Percentiles rank a stretch among this genome's conserved stretches.
Conservation (phyloP, 129 eudicot genomes). For the Gnaphalium uliginosum region DNA sequence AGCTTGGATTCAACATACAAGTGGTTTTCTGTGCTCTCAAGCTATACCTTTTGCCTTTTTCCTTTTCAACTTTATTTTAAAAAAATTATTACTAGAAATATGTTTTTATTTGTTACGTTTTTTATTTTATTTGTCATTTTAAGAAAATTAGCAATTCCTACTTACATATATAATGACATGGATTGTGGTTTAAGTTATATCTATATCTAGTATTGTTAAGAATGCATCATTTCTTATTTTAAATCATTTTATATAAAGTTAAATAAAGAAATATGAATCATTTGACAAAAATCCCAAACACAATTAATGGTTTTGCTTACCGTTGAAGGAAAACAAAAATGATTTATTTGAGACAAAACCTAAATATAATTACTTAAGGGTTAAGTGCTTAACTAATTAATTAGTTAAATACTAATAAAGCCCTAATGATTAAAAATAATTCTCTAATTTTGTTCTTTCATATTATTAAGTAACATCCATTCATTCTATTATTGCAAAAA, state of each 20-base stretch:
- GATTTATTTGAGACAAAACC: conserved; percentile 9
- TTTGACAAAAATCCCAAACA: background rate
- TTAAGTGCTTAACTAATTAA: background rate
- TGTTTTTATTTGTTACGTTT: background rate
- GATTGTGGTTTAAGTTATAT: background rate
- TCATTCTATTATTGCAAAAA: background rate
- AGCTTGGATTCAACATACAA: conserved; percentile 34
- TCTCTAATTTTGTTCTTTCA: background rate
- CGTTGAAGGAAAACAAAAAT: conserved; percentile 10
- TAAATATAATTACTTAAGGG: background rate
- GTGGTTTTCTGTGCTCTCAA: conserved; percentile 17
- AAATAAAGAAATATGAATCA: background rate
- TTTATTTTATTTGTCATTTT: too few relatives aligned
- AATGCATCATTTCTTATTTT: too few relatives aligned
- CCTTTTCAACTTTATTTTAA: background rate
- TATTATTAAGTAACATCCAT: background rate
- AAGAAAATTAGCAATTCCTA: background rate
- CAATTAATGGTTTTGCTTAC: conserved; percentile 12
- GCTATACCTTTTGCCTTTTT: background rate
- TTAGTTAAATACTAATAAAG: background rate
- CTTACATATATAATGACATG: background rate
- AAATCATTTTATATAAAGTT: background rate
- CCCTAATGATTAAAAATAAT: background rate
- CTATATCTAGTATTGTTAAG: too few relatives aligned
- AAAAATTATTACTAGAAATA: background rate